Percentiles rank a stretch among this genome's conserved stretches.
phyloP scores from a whole-genome alignment of 495 filamentous ascomycete species.

The Hyaloscypha finlandica region DNA sequence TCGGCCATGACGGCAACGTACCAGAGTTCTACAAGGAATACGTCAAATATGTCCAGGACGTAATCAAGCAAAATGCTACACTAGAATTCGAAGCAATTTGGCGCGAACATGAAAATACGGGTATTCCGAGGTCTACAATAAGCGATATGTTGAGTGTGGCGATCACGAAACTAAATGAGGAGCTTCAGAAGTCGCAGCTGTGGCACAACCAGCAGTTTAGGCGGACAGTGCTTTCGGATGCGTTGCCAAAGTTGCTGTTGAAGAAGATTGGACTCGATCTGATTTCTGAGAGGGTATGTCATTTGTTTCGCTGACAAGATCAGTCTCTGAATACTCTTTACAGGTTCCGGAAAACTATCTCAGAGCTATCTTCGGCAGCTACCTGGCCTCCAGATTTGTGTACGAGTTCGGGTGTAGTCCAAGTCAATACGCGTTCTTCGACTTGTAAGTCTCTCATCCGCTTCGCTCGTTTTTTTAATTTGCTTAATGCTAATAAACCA shows the following conservation, averaged over 20 bases:
- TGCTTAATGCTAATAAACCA: neutral
- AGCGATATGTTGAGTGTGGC: constrained; percentile 86
- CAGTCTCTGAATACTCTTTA: constrained; percentile 31
- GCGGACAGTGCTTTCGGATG: constrained; percentile 76
- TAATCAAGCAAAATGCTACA: constrained; percentile 83
- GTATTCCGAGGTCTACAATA: constrained; percentile 74
- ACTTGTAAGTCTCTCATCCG: constrained; percentile 70
- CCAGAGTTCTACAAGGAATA: constrained; percentile 92
- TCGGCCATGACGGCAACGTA: constrained; percentile 70
- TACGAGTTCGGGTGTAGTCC: constrained; percentile 91
- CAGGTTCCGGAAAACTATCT: constrained; percentile 83
- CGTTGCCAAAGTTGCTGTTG: constrained; percentile 79
- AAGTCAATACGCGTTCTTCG: constrained; percentile 97
- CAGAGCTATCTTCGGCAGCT: constrained; percentile 92
- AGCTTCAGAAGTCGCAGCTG: constrained; percentile 87
- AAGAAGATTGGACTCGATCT: constrained; percentile 87
- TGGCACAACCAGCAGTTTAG: constrained; percentile 84
- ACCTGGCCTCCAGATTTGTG: constrained; percentile 91
- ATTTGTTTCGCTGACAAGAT: too few species aligned
- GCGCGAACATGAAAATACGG: constrained; percentile 85
- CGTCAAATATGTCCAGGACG: constrained; percentile 85
- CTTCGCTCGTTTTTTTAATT: neutral
- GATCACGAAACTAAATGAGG: constrained; percentile 93
- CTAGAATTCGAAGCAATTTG: constrained; percentile 98
- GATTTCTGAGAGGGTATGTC: constrained; percentile 70